Conservation (phyloP, 352 stramenopile species). For the Plasmopara viticola region DNA sequence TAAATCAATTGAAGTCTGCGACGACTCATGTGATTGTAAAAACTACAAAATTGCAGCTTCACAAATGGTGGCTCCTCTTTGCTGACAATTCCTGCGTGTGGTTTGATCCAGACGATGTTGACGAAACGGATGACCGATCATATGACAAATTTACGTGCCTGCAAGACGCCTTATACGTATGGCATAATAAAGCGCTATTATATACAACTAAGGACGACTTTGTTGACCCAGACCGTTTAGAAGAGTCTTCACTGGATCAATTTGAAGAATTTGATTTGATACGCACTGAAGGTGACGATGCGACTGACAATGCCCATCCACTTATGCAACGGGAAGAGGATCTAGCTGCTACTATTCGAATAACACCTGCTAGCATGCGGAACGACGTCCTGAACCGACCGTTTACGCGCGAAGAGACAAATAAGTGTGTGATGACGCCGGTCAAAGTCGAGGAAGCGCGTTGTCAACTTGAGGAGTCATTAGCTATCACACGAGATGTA, state of each 20-base stretch:
- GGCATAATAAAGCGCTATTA: conserved; percentile 51
- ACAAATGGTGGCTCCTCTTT: conserved; percentile 76
- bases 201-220: conserved; percentile 61
- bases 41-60: conserved; percentile 64
- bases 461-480: conserved; percentile 39
- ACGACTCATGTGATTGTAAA: conserved; percentile 38
- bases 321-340: conserved; percentile 22
- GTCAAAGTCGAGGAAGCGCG: conserved; percentile 23
- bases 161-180: conserved; percentile 67
- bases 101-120: conserved; percentile 48
- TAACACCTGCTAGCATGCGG: conserved; percentile 44
- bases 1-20: conserved; percentile 55
- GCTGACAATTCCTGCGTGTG: conserved; percentile 52
- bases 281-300: conserved; percentile 1
- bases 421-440: conserved; percentile 25
- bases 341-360: conserved; percentile 23
- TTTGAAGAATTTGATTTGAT: conserved; percentile 8
- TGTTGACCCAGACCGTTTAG: conserved; percentile 9
- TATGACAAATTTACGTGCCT: conserved; percentile 83
- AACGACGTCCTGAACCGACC: conserved; percentile 29
- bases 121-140: conserved; percentile 39
- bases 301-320: background rate
- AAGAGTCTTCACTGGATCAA: conserved; percentile 6
- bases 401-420: conserved; percentile 30
- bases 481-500: conserved; percentile 37